Evolutionary conservation across 1,284 basidiomycete genomes (phyloP).

Genomic region (Fistulinella staudtii): DNA sequence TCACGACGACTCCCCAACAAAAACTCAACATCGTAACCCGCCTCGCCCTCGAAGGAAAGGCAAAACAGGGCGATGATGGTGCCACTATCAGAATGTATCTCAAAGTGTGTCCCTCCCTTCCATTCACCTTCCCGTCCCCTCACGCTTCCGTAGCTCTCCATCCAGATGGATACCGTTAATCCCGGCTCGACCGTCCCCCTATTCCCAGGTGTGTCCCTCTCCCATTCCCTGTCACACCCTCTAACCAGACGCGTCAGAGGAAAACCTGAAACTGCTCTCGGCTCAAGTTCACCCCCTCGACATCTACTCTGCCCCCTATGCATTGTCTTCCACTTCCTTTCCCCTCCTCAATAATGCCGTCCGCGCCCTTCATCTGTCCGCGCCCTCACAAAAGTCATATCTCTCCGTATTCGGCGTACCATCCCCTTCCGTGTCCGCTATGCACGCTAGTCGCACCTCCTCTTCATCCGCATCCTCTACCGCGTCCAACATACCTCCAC

Average conservation of each 20-base stretch:
- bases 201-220: conserved; percentile 53
- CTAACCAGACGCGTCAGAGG: conserved; percentile 45
- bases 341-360: conserved; percentile 66
- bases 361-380: conserved; percentile 61
- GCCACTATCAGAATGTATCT: conserved; percentile 69
- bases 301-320: conserved; percentile 63
- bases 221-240: neutral
- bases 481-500: conserved; percentile 32
- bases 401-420: conserved; percentile 49
- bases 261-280: conserved; percentile 67
- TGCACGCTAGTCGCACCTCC: conserved; percentile 38
- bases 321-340: conserved; percentile 60
- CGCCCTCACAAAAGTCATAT: conserved; percentile 57
- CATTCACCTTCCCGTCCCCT: neutral
- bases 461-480: conserved; percentile 25
- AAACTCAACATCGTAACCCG: conserved; percentile 68
- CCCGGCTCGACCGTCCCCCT: conserved; percentile 66
- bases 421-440: conserved; percentile 29
- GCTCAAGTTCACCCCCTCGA: conserved; percentile 74
- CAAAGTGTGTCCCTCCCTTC: conserved; percentile 47
- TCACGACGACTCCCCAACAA: conserved; percentile 36
- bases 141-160: conserved; percentile 46
- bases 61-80: conserved; percentile 59
- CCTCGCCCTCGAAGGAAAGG: conserved; percentile 69
- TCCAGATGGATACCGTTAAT: conserved; percentile 59